Evolutionary conservation across 495 filamentous ascomycete genomes (phyloP), one percentile per base, ranked within the genome.

Genomic region (Penicillium roqueforti): DNA sequence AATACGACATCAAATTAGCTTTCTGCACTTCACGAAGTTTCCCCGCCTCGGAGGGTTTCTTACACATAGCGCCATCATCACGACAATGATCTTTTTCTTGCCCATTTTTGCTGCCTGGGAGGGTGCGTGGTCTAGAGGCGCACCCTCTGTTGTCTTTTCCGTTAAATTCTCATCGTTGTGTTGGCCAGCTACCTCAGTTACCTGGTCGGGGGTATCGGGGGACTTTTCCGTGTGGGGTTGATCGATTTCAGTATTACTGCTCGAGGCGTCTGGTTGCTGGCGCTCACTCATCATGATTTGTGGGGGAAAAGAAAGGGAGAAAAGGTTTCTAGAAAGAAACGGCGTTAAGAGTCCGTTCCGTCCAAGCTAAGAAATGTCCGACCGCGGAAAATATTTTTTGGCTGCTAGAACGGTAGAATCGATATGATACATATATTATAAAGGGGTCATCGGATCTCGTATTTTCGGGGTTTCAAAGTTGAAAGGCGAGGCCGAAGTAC

Each of bases 21-120:
- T 6, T 48, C 23, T 22, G 47, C 26, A 47, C 20, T 37, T 49
- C 14, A 14, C 14, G 8, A n/a, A 1, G 2, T 3, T 25, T 25
- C 7, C 13, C 32, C 22, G 20, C 32, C 22, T 8, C 28, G 18
- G 40, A 18, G 43, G 39, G 19, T 9, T 31, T 38, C 76, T 63
- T 68, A 80, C 75, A 57, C 75, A 79, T 43, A 81, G 70, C 2
- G 78, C 76, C 4, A 47, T 51, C 77, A 81, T 81, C 22, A 81
- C 74, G 18, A 78, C 58, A 3, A 67, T 57, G 29, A 77, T 72
- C 65, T 79, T 76, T 51, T 73, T 74, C 58, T 73, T 76, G 23
- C 76, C 75, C 63, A 80, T 62, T 43, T 69, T 69, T 8, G 71
- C 63, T 3, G 69, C 68, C 57, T 78, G 71, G 1, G 75, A 76